Conservation (phyloP, 1,139 yeast genomes). For the Debaryomyces nepalensis region DNA sequence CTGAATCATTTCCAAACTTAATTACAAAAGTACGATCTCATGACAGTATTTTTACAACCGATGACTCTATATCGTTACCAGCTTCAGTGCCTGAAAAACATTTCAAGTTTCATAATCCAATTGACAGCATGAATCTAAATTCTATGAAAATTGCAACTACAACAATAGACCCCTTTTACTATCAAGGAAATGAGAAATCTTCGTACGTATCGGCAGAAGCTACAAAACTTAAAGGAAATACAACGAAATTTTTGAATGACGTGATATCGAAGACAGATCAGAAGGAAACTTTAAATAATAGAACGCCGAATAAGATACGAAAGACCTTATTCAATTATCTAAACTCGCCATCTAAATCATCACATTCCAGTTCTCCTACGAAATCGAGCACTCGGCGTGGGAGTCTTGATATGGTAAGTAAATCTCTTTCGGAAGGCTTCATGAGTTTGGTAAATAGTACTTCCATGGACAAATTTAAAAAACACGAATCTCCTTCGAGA, state of each 20-base stretch:
- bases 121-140: slow-evolving; percentile 30
- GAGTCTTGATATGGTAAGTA: slow-evolving; percentile 14
- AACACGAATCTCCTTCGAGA: slow-evolving; percentile 25
- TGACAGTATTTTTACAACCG: slow-evolving; percentile 26
- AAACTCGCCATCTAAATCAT: slow-evolving; percentile 13
- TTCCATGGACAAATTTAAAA: slow-evolving; percentile 13
- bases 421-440: slow-evolving; percentile 24
- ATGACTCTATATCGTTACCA: slow-evolving; percentile 5
- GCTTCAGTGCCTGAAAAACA: background rate
- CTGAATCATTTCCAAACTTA: slow-evolving; percentile 38
- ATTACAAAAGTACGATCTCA: slow-evolving; percentile 31
- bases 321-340: slow-evolving; percentile 7
- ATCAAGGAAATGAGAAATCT: slow-evolving; percentile 3
- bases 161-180: slow-evolving; percentile 36
- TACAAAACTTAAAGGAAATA: slow-evolving; percentile 11
- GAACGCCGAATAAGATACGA: background rate
- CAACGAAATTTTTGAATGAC: slow-evolving; percentile 15
- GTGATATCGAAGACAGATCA: slow-evolving; percentile 14
- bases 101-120: slow-evolving; percentile 45
- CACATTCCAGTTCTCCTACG: slow-evolving; percentile 15
- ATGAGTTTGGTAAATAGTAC: slow-evolving; percentile 20
- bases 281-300: slow-evolving; percentile 8
- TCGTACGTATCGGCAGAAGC: background rate
- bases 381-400: slow-evolving; percentile 10
- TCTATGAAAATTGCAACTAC: slow-evolving; percentile 30